Conservation (phyloP, 768 basidiomycete genomes). For the Sporobolomyces pararoseus region DNA sequence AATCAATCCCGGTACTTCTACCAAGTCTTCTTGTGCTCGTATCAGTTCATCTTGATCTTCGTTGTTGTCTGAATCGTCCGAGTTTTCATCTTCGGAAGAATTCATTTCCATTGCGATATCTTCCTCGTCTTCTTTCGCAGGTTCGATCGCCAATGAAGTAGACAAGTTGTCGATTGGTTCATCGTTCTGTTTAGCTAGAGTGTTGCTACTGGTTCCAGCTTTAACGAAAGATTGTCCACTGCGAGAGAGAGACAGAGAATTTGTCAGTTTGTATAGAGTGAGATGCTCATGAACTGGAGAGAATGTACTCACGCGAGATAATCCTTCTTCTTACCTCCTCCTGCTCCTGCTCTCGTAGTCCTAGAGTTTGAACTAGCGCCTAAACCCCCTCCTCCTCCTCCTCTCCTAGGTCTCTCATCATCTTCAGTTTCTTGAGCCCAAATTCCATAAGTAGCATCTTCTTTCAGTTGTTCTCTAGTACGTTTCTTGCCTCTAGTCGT, state of each 20-base stretch:
- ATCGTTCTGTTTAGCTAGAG: slow-evolving; percentile 53
- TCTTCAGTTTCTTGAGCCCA: slow-evolving; percentile 71
- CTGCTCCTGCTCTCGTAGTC: slow-evolving; percentile 42
- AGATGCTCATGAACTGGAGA: no score
- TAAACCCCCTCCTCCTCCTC: slow-evolving; percentile 9
- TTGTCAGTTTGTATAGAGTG: neutral
- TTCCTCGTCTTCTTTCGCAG: slow-evolving; percentile 29
- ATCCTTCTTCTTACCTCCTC: slow-evolving; percentile 54
- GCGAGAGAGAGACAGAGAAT: no score
- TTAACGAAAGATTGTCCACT: slow-evolving; percentile 34
- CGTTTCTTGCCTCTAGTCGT: slow-evolving; percentile 50
- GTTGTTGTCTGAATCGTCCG: slow-evolving; percentile 52
- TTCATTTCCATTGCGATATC: slow-evolving; percentile 33
- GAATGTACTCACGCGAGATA: slow-evolving; percentile 65
- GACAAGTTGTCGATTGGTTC: slow-evolving; percentile 45
- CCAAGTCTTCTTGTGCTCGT: slow-evolving; percentile 19
- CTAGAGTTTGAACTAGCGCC: no score
- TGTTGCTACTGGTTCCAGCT: slow-evolving; percentile 18
- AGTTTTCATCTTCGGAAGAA: slow-evolving; percentile 51
- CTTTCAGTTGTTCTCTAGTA: slow-evolving; percentile 64
- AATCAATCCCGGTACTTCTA: no score
- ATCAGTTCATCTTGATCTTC: slow-evolving; percentile 47
- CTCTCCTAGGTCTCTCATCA: slow-evolving; percentile 44
- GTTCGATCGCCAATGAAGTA: slow-evolving; percentile 48
- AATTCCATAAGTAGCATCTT: slow-evolving; percentile 71